Evolutionary conservation across 768 basidiomycete species (phyloP), one percentile per base, ranked within the genome.

Genomic region (Strobilomyces echinocephalus): DNA sequence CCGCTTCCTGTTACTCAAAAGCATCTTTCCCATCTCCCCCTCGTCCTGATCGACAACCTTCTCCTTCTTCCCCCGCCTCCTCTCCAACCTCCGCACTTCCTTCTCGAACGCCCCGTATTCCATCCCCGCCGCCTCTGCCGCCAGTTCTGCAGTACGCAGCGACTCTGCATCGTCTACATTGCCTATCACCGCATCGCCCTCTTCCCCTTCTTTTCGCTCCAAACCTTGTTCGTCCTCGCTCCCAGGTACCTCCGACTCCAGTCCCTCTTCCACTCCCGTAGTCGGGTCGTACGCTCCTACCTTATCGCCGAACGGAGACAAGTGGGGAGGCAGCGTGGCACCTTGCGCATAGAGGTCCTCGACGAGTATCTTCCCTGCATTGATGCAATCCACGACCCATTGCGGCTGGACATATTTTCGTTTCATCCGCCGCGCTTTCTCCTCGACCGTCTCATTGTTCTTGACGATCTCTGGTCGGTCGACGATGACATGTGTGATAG

Each of bases 361-460:
- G 1, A 91, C 79, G 28, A 97, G 77, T 54, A 95, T 79, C 68
- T 81, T 89, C 10, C 86, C 85, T 8, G 83, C 80, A 68, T 99
- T 99, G 67, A 97, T 84, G 69, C 90, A 97, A 68, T 99, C 97
- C 34, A 92, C 91, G 31, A 97, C 80, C 97, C 97, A 98, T 70
- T 98, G 95, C 11, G 97, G 97, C 70, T 98, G 97, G 16, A 98
- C 80, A 69, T 88, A 91, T 65, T 90, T 92, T 63, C 93, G 80
- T 67, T 82, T 81, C 41, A 77, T 72, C 35, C 83, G 77, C 40
- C 79, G 75, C 60, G 85, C 82, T 60, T 80, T 78, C 59, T 87
- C 81, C 49, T 80, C 81, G 15, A 74, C 59, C 1, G 79, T 77
- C 63, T 83, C 85, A 49, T 77, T 69, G 24, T 64, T 47, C 57